Percentiles rank a stretch among this genome's conserved stretches.
phyloP scores from a whole-genome alignment of 78 protist genomes.

The Tieghemostelium lacteum region DNA sequence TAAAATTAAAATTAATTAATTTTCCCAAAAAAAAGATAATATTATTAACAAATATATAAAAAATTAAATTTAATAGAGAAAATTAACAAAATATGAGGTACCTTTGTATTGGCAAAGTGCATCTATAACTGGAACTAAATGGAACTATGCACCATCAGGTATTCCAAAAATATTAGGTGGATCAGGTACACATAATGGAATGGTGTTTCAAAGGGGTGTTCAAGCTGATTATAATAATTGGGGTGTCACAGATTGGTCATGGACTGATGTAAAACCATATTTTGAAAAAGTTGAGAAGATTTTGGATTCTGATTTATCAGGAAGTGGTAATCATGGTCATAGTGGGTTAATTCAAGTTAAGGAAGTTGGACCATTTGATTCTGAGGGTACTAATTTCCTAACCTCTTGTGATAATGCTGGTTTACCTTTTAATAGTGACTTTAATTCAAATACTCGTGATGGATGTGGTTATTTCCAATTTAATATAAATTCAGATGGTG shows the following conservation, averaged over 20 bases:
- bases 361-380: constrained; percentile 44
- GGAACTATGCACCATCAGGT: constrained; percentile 21
- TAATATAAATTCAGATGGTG: constrained; percentile 45
- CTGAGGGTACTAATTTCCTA: constrained; percentile 34
- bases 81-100: constrained; percentile 65
- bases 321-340: constrained; percentile 36
- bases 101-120: constrained; percentile 44
- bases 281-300: constrained; percentile 35
- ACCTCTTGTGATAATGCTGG: constrained; percentile 16
- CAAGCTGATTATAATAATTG: constrained; percentile 49
- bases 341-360: constrained; percentile 43
- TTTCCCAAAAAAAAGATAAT: too few relatives aligned
- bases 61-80: too few relatives aligned
- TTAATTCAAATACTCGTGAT: not conserved
- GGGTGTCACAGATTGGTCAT: constrained; percentile 40
- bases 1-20: too few relatives aligned
- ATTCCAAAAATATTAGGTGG: constrained; percentile 66
- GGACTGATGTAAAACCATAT: constrained; percentile 18
- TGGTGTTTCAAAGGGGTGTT: constrained; percentile 36
- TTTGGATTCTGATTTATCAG: not conserved
- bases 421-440: constrained; percentile 39
- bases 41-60: too few relatives aligned
- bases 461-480: constrained; percentile 76
- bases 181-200: constrained; percentile 61
- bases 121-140: constrained; percentile 22